Evolutionary conservation across 371 early-diverging fungal species (phyloP).

Genomic region (Saksenaea oblongispora): DNA sequence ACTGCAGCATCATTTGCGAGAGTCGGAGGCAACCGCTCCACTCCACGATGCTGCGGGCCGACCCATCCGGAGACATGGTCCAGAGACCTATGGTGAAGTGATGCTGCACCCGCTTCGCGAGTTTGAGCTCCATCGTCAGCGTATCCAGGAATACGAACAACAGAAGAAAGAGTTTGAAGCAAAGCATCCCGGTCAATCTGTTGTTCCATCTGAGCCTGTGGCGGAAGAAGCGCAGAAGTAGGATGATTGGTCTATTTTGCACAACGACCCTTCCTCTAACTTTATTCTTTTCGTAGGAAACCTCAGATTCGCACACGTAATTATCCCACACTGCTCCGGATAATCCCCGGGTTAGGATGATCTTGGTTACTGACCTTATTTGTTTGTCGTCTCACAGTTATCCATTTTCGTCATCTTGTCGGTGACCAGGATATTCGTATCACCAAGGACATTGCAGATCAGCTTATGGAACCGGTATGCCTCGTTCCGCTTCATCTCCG

Average conservation of each 20-base stretch:
- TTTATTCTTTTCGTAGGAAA: conserved; percentile 4
- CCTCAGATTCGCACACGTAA: conserved; percentile 13
- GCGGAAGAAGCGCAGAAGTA: neutral
- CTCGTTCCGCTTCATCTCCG: neutral
- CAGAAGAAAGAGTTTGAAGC: conserved; percentile 37
- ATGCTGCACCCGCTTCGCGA: conserved; percentile 41
- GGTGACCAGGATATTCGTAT: conserved; percentile 42
- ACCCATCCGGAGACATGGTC: conserved; percentile 36
- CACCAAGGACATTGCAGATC: conserved; percentile 25
- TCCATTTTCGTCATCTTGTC: conserved; percentile 47
- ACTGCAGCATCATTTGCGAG: neutral
- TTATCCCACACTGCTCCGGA: conserved; percentile 13
- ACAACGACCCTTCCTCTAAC: neutral
- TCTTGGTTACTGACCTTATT: neutral
- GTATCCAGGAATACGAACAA: conserved; percentile 33
- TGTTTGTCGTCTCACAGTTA: conserved; percentile 20
- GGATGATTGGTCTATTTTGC: neutral
- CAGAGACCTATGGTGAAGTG: conserved; percentile 49
- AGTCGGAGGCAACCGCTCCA: conserved; percentile 7
- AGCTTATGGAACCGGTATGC: conserved; percentile 33
- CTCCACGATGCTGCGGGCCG: conserved; percentile 36
- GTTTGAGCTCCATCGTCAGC: conserved; percentile 33
- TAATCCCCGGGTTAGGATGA: neutral
- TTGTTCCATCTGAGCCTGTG: conserved; percentile 4
- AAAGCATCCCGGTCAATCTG: conserved; percentile 25